Evolutionary conservation across 495 filamentous ascomycete species (phyloP).

Genomic region (Ascobolus immersus): DNA sequence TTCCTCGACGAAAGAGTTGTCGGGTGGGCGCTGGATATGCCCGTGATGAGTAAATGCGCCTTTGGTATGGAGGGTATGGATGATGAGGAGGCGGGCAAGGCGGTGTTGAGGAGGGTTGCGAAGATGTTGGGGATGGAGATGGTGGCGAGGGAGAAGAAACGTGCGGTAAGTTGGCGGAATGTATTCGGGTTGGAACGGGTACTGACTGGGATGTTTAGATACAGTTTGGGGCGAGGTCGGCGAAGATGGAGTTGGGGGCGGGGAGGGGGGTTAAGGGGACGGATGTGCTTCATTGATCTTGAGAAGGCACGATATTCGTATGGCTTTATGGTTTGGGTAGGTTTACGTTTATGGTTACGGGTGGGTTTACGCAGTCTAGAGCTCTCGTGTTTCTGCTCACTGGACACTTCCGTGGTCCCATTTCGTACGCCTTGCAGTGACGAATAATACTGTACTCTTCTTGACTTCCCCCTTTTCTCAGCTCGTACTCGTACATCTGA

Average conservation of each 20-base stretch:
- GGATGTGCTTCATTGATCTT: conserved; percentile 20
- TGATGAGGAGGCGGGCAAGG: conserved; percentile 44
- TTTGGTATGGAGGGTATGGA: conserved; percentile 28
- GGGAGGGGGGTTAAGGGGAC: conserved; percentile 51
- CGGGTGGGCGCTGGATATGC: conserved; percentile 43
- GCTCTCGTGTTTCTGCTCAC: no score
- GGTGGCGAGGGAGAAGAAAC: conserved; percentile 67
- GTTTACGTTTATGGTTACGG: no score
- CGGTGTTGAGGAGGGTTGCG: conserved; percentile 53
- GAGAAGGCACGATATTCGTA: neutral
- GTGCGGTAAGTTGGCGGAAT: conserved; percentile 53
- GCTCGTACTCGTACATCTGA: no score
- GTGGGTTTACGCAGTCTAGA: no score
- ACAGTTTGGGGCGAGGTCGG: conserved; percentile 69
- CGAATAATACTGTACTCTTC: no score
- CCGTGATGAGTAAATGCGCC: conserved; percentile 67
- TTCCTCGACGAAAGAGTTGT: conserved; percentile 74
- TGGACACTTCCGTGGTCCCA: no score
- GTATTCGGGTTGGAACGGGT: neutral
- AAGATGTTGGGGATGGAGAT: conserved; percentile 39
- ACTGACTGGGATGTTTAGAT: conserved; percentile 26
- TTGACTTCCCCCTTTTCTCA: no score
- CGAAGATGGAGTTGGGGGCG: conserved; percentile 54
- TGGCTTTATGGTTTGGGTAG: neutral
- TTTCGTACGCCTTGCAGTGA: no score